Percentiles rank a stretch among this genome's conserved stretches.
These are phyloP conservation scores for Leccinum olivaceopallidum DNA, from an alignment of 768 basidiomycete species.

Conservation along the genomic window DNA sequence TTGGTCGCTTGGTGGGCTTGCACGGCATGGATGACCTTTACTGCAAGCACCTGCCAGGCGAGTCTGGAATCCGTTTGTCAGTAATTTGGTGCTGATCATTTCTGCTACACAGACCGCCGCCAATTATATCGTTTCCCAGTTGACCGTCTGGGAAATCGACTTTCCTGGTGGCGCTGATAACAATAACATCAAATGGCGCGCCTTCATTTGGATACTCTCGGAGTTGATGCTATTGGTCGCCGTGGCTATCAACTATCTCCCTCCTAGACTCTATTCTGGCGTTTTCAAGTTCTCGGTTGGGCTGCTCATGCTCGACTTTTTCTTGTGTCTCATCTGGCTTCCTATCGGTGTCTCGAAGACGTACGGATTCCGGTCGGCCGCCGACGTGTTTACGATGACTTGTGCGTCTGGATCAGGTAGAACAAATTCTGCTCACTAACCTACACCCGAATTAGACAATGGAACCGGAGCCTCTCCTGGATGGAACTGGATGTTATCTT, in stretches of 20 bases:
- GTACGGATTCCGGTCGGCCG: constrained; percentile 84
- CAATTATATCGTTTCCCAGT: constrained; percentile 85
- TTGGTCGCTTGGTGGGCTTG: constrained; percentile 92
- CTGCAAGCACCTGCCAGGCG: constrained; percentile 86
- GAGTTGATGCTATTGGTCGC: constrained; percentile 70
- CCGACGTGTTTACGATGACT: constrained; percentile 80
- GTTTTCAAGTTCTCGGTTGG: constrained; percentile 77
- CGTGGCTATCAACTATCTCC: constrained; percentile 84
- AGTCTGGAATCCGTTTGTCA: constrained; percentile 13
- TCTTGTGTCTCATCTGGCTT: constrained; percentile 88
- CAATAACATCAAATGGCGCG: constrained; percentile 81
- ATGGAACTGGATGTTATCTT: constrained; percentile 92
- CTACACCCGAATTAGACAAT: constrained; percentile 55
- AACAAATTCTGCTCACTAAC: not conserved
- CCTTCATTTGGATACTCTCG: constrained; percentile 80
- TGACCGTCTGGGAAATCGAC: constrained; percentile 75
- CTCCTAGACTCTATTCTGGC: constrained; percentile 68
- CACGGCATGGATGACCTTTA: constrained; percentile 96
- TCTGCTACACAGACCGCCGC: constrained; percentile 65
- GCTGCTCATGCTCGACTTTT: constrained; percentile 83
- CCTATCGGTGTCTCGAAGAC: constrained; percentile 88
- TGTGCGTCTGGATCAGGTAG: constrained; percentile 52
- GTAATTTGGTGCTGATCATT: not conserved
- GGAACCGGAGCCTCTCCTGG: constrained; percentile 83
- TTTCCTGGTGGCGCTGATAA: constrained; percentile 79